Evolutionary conservation across 495 filamentous ascomycete species (phyloP).

Genomic region (Aspergillus bertholletiae): DNA sequence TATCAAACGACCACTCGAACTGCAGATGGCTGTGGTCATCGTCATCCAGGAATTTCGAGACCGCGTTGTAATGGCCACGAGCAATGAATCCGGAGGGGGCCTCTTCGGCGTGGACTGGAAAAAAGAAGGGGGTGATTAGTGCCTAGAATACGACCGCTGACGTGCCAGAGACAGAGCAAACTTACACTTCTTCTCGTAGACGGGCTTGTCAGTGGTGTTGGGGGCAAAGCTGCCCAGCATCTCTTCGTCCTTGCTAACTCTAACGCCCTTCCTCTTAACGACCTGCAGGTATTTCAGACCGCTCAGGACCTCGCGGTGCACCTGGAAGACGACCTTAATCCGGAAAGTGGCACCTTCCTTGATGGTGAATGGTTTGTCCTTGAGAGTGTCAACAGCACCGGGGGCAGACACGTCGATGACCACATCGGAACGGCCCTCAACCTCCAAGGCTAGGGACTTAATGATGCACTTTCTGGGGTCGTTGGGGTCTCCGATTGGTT

Average conservation of each 20-base stretch:
- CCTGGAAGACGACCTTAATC: constrained; percentile 90
- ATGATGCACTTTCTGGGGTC: constrained; percentile 87
- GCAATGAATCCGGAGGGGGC: constrained; percentile 86
- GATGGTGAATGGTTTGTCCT: constrained; percentile 89
- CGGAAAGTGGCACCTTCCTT: constrained; percentile 91
- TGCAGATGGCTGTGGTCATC: constrained; percentile 79
- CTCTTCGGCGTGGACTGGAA: constrained; percentile 77
- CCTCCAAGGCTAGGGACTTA: constrained; percentile 78
- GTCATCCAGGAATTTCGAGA: constrained; percentile 87
- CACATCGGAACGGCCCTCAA: constrained; percentile 74
- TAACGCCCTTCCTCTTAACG: constrained; percentile 81
- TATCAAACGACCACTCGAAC: constrained; percentile 94
- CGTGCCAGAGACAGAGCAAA: neutral
- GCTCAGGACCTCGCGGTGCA: constrained; percentile 91
- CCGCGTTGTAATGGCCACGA: constrained; percentile 81
- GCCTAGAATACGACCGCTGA: neutral
- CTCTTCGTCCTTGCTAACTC: constrained; percentile 84
- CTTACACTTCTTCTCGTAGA: constrained; percentile 90
- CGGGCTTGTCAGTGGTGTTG: constrained; percentile 75
- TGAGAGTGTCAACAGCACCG: constrained; percentile 66
- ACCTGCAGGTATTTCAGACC: constrained; percentile 93
- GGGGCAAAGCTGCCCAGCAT: constrained; percentile 97
- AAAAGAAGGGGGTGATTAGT: neutral
- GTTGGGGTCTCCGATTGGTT: constrained; percentile 63
- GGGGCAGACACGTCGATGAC: constrained; percentile 71